Evolutionary conservation across 768 basidiomycete species (phyloP).

Genomic region (Hemileccinum impolitum): DNA sequence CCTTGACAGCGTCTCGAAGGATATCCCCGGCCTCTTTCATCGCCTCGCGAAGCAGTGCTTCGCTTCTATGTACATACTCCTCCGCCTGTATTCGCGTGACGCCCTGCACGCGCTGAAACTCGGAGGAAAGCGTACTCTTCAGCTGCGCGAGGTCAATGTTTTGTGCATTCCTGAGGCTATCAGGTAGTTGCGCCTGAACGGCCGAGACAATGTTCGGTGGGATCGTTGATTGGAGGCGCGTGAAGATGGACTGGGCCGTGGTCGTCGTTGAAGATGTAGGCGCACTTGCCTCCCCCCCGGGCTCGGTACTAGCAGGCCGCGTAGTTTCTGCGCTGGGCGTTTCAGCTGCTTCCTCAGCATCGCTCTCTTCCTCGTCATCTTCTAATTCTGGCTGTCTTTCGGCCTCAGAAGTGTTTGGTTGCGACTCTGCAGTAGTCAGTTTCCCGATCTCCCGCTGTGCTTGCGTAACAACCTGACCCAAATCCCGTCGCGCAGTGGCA

Average conservation of each 20-base stretch:
- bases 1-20: conserved; percentile 85
- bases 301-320: conserved; percentile 18
- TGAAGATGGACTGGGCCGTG: conserved; percentile 49
- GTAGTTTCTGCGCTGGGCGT: conserved; percentile 24
- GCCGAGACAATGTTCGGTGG: conserved; percentile 71
- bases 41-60: conserved; percentile 59
- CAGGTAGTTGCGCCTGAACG: conserved; percentile 66
- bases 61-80: conserved; percentile 79
- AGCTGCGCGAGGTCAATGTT: conserved; percentile 69
- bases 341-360: conserved; percentile 25
- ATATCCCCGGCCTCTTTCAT: conserved; percentile 81
- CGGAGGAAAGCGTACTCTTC: conserved; percentile 56
- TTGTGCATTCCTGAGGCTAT: conserved; percentile 58
- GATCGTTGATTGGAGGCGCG: conserved; percentile 69
- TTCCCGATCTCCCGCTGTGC: conserved; percentile 76
- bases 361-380: conserved; percentile 21
- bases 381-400: conserved; percentile 5
- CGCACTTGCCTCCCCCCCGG: conserved; percentile 13
- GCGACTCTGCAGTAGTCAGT: conserved; percentile 40
- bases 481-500: conserved; percentile 67
- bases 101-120: conserved; percentile 74
- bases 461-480: conserved; percentile 69
- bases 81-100: conserved; percentile 75
- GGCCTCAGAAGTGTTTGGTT: conserved; percentile 7
- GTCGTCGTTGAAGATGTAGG: conserved; percentile 17